Evolutionary conservation across 495 filamentous ascomycete genomes (phyloP).

Genomic region (Emericellopsis terricola): DNA sequence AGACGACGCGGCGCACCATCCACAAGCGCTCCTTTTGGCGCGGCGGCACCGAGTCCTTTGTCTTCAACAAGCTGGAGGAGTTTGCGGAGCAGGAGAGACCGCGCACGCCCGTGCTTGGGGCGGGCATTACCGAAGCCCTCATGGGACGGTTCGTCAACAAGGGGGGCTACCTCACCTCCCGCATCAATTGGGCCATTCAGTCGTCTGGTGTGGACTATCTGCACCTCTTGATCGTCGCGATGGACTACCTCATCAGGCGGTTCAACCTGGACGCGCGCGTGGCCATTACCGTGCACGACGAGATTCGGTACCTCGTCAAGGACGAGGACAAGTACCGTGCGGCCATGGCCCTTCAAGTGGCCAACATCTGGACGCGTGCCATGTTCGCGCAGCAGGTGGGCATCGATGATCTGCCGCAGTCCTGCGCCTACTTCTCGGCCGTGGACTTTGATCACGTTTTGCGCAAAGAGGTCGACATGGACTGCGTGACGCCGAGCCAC

Average conservation of each 20-base stretch:
- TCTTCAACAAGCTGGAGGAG: constrained; percentile 95
- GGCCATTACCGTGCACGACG: constrained; percentile 91
- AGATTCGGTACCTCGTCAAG: constrained; percentile 84
- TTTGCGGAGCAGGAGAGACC: constrained; percentile 90
- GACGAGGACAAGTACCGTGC: constrained; percentile 73
- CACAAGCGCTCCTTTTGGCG: constrained; percentile 76
- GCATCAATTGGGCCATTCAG: constrained; percentile 99
- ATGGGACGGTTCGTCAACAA: constrained; percentile 74
- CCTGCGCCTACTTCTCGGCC: constrained; percentile 87
- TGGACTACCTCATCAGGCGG: constrained; percentile 83
- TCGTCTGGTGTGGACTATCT: constrained; percentile 95
- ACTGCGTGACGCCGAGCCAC: constrained; percentile 85
- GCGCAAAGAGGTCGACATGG: constrained; percentile 94
- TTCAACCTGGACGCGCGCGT: constrained; percentile 74
- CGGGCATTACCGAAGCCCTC: constrained; percentile 90
- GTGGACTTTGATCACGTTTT: constrained; percentile 88
- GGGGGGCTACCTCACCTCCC: constrained; percentile 83
- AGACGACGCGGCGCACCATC: constrained; percentile 46
- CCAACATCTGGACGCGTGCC: constrained; percentile 91
- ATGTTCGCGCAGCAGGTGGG: constrained; percentile 96
- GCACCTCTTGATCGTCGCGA: constrained; percentile 79
- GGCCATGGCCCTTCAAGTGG: constrained; percentile 81
- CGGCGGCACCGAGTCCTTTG: constrained; percentile 89
- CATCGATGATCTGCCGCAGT: constrained; percentile 85
- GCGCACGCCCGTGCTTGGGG: constrained; percentile 82